A percentile compares a stretch with the other conserved stretches of the same genome.
These are phyloP conservation scores for Annulohypoxylon truncatum DNA, from an alignment of 2,329 filamentous ascomycete species.

Conservation along the genomic window DNA sequence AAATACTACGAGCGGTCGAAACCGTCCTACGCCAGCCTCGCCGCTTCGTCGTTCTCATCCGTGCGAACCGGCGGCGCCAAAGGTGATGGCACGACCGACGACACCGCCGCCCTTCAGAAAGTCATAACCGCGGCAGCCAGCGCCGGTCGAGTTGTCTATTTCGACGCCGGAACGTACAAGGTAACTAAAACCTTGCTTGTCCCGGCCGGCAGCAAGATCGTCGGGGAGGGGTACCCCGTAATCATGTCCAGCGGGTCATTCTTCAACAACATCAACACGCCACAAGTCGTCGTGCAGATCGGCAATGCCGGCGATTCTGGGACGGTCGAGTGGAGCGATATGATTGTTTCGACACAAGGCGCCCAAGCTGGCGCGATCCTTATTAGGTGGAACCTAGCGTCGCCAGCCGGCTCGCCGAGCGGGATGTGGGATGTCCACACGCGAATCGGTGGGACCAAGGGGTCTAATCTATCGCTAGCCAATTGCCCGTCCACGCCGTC, in stretches of 20 bases:
- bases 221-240: slow-evolving; percentile 68
- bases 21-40: slow-evolving; percentile 75
- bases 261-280: slow-evolving; percentile 64
- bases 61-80: slow-evolving; percentile 75
- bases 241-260: slow-evolving; percentile 63
- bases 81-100: slow-evolving; percentile 80
- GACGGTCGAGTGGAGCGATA: slow-evolving; percentile 70
- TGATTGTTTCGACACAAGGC: slow-evolving; percentile 71
- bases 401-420: slow-evolving; percentile 51
- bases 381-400: slow-evolving; percentile 71
- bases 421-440: slow-evolving; percentile 83
- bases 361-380: slow-evolving; percentile 70
- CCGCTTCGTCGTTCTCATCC: slow-evolving; percentile 72
- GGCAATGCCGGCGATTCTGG: slow-evolving; percentile 68
- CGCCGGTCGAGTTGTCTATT: slow-evolving; percentile 65
- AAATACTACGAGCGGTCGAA: slow-evolving; percentile 79
- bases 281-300: slow-evolving; percentile 67
- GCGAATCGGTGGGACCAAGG: slow-evolving; percentile 77
- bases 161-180: slow-evolving; percentile 71
- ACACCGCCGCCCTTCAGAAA: slow-evolving; percentile 75
- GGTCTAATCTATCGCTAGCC: slow-evolving; percentile 74
- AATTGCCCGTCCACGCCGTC: slow-evolving; percentile 65
- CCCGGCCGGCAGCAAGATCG: slow-evolving; percentile 63
- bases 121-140: slow-evolving; percentile 68
- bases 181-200: slow-evolving; percentile 66